A percentile compares a stretch with the other conserved stretches of the same genome.
These are phyloP conservation scores for Coniosporium apollinis DNA, from an alignment of 495 filamentous ascomycete genomes.

Conservation along the genomic window DNA sequence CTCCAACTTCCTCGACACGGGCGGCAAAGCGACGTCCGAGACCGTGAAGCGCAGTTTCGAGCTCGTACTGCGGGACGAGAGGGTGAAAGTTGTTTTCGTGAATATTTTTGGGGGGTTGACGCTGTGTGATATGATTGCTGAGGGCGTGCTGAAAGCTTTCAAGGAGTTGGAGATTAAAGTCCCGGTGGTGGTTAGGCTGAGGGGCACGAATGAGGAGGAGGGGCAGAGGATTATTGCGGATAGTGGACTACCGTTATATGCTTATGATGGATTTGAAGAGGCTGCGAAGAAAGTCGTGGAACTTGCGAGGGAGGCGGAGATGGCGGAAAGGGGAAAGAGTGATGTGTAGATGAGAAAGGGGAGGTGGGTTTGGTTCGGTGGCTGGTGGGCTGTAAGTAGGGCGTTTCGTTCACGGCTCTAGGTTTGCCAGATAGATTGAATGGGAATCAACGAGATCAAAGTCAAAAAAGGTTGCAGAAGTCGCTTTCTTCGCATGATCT, in stretches of 20 bases:
- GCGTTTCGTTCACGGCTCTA: no score
- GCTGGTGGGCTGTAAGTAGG: no score
- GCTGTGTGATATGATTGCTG: constrained; percentile 74
- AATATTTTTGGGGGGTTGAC: constrained; percentile 88
- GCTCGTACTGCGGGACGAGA: constrained; percentile 48
- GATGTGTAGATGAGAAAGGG: no score
- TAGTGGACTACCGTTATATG: constrained; percentile 54
- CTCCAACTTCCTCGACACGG: constrained; percentile 79
- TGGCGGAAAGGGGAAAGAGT: no score
- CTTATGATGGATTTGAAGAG: constrained; percentile 70
- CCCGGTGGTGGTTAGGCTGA: constrained; percentile 68
- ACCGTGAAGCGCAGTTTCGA: constrained; percentile 66
- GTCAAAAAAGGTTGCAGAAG: no score
- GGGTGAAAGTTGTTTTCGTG: constrained; percentile 64
- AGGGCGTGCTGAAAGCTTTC: constrained; percentile 65
- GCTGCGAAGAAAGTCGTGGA: constrained; percentile 60
- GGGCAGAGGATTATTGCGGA: constrained; percentile 64
- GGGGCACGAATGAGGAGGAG: constrained; percentile 66
- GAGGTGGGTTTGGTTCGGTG: no score
- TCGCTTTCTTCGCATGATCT: no score
- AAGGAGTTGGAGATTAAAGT: constrained; percentile 48
- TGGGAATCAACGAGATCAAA: no score
- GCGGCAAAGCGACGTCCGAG: constrained; percentile 75
- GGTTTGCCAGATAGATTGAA: no score
- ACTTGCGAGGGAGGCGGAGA: constrained; percentile 29